phyloP scores from a whole-genome alignment of 805 yeast species.

The Schwanniomyces occidentalis region DNA sequence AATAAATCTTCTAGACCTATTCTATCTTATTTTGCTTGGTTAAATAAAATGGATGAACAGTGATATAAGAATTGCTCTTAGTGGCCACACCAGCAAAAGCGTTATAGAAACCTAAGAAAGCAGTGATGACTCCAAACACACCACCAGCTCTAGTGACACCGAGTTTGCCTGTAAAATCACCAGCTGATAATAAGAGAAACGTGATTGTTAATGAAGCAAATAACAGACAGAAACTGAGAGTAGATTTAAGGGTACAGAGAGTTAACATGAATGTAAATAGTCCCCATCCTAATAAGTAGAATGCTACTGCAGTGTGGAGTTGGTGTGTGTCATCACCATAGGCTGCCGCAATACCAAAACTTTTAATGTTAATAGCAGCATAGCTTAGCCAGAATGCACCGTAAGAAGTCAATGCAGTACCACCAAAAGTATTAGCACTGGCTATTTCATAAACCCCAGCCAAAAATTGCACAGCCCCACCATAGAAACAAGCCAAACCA shows the following conservation, averaged over 20 bases:
- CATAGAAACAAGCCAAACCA: conserved; percentile 63
- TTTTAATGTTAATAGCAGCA: conserved; percentile 29
- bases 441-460: conserved; percentile 73
- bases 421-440: conserved; percentile 68
- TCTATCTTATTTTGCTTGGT: conserved; percentile 8
- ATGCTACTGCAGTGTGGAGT: conserved; percentile 32
- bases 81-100: conserved; percentile 43
- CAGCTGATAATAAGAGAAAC: conserved; percentile 36
- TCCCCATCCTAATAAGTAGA: conserved; percentile 41
- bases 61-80: conserved; percentile 34
- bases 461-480: conserved; percentile 59
- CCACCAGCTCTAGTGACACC: conserved; percentile 40
- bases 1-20: too few relatives aligned
- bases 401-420: conserved; percentile 61
- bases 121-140: conserved; percentile 41
- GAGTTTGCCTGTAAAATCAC: conserved; percentile 28
- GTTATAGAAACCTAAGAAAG: conserved; percentile 40
- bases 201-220: conserved; percentile 33
- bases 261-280: conserved; percentile 40
- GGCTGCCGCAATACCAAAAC: conserved; percentile 38
- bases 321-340: conserved; percentile 23
- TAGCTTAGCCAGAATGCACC: conserved; percentile 41
- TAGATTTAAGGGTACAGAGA: conserved; percentile 38
- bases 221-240: conserved; percentile 34
- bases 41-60: conserved; percentile 29